A percentile compares a stretch with the other conserved stretches of the same genome.
Evolutionary conservation across 2,329 filamentous ascomycete species (phyloP).

Genomic region (Alternaria gansuensis): DNA sequence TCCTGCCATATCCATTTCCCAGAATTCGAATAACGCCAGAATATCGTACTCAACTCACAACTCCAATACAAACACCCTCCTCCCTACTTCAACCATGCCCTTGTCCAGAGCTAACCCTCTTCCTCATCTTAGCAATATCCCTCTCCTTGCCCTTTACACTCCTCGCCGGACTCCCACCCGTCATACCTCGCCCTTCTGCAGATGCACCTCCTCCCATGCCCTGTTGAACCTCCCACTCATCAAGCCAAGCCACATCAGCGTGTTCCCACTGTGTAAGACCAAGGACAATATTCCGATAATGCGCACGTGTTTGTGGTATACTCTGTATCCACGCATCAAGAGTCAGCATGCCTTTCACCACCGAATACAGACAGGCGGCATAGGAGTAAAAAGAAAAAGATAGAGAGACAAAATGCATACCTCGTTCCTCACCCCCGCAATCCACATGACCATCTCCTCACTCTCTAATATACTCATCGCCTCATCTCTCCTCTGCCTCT

Average conservation of each 20-base stretch:
- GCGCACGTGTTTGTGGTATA: constrained; percentile 41
- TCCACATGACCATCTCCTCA: constrained; percentile 52
- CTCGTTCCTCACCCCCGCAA: constrained; percentile 44
- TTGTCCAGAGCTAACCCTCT: constrained; percentile 22
- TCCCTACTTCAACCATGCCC: background rate
- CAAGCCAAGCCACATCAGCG: constrained; percentile 30
- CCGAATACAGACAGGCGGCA: no score
- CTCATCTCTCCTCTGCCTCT: constrained; percentile 39
- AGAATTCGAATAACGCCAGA: background rate
- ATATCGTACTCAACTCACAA: rapidly evolving
- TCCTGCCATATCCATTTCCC: background rate
- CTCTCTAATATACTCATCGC: constrained; percentile 48
- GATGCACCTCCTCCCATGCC: constrained; percentile 31
- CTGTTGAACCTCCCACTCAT: constrained; percentile 24
- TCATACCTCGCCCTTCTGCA: constrained; percentile 2
- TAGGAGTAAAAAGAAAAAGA: background rate
- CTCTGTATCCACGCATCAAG: constrained; percentile 28
- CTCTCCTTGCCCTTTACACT: constrained; percentile 30
- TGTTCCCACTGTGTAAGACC: background rate
- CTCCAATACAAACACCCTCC: background rate
- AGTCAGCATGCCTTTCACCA: background rate
- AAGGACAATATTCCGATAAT: constrained; percentile 43
- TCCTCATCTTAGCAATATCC: constrained; percentile 25
- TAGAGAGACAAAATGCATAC: constrained; percentile 26
- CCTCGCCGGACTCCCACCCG: constrained; percentile 24